Percentiles rank a stretch among this genome's conserved stretches.
Conservation (phyloP, 2,329 filamentous ascomycete genomes). For the Botrytis byssoidea region DNA sequence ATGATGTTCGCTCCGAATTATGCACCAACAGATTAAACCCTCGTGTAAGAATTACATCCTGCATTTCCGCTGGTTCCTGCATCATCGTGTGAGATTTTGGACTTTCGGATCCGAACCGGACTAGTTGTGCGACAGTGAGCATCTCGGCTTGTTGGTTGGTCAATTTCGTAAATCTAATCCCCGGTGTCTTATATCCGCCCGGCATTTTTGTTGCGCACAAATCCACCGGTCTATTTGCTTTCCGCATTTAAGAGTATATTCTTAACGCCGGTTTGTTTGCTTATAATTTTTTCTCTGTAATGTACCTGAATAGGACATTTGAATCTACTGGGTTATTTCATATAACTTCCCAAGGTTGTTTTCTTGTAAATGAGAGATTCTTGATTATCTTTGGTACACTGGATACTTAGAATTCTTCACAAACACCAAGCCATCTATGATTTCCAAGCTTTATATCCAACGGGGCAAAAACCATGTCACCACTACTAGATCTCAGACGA, state of each 20-base stretch:
- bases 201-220: neutral
- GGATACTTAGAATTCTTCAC: too few relatives aligned
- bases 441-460: neutral
- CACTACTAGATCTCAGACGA: neutral
- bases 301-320: neutral
- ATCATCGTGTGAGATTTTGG: neutral
- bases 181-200: neutral
- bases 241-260: neutral
- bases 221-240: neutral
- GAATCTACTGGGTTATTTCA: neutral
- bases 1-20: neutral
- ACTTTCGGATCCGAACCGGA: conserved; percentile 15
- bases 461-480: fast-evolving
- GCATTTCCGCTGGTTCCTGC: neutral
- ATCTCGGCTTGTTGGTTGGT: neutral
- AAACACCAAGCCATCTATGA: too few relatives aligned
- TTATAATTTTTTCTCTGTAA: neutral
- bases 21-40: neutral
- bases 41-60: neutral
- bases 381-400: too few relatives aligned
- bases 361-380: neutral
- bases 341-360: neutral
- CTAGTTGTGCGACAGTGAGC: conserved; percentile 4
- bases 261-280: neutral
- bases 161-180: neutral